phyloP scores from a whole-genome alignment of 2,329 filamentous ascomycete species.

The Beauveria scarabaeidicola region DNA sequence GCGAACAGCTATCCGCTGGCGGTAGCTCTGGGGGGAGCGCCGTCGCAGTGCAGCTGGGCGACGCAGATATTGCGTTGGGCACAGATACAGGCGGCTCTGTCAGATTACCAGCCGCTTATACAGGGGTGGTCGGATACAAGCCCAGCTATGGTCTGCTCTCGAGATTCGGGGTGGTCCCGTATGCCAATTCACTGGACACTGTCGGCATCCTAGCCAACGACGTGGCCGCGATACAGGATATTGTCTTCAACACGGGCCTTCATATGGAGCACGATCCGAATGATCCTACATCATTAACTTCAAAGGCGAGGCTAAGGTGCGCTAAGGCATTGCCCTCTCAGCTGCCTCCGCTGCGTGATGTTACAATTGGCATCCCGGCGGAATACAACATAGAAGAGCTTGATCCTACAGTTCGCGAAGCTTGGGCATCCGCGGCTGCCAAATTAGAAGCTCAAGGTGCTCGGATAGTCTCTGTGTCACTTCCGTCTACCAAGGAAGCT shows the following conservation, averaged over 20 bases:
- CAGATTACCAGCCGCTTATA: conserved; percentile 79
- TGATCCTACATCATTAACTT: conserved; percentile 67
- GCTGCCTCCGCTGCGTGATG: conserved; percentile 20
- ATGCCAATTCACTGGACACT: conserved; percentile 88
- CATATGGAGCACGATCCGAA: conserved; percentile 50
- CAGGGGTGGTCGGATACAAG: conserved; percentile 76
- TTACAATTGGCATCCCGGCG: conserved; percentile 49
- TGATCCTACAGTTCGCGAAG: conserved; percentile 54
- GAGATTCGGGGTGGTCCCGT: conserved; percentile 77
- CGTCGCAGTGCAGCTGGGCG: conserved; percentile 61
- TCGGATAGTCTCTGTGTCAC: conserved; percentile 63
- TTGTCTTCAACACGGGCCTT: conserved; percentile 44
- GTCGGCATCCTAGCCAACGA: conserved; percentile 64
- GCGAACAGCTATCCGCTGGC: conserved; percentile 54
- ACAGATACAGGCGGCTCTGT: conserved; percentile 93
- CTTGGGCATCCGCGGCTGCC: conserved; percentile 59
- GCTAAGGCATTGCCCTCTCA: conserved; percentile 20
- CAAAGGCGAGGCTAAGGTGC: conserved; percentile 44
- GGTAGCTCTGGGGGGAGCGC: conserved; percentile 94
- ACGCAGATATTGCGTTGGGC: conserved; percentile 60
- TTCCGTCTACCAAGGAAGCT: conserved; percentile 77
- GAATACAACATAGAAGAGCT: conserved; percentile 90
- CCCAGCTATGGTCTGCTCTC: conserved; percentile 85
- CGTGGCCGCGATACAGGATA: conserved; percentile 40
- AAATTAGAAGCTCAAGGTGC: conserved; percentile 57